Conservation (phyloP, 495 filamentous ascomycete species). For the Neurospora tetraspora region DNA sequence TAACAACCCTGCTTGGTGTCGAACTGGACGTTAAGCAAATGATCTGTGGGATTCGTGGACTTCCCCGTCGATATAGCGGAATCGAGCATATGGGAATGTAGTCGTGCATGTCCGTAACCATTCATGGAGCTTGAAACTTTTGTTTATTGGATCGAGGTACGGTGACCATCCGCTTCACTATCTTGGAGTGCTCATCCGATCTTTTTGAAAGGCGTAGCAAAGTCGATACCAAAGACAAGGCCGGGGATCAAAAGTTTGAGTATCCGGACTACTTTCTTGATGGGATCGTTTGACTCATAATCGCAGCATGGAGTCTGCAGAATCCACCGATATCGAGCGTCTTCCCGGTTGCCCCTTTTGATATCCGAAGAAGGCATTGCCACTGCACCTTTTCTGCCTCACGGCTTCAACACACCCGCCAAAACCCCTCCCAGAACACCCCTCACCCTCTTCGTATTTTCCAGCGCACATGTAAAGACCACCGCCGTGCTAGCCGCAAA, state of each 20-base stretch:
- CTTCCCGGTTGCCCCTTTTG: not conserved
- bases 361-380: not conserved
- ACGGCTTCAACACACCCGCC: slow-evolving; percentile 37
- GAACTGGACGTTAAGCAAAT: not conserved
- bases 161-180: not conserved
- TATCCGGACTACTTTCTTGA: not conserved
- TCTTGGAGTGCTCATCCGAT: not conserved
- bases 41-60: not conserved
- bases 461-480: slow-evolving; percentile 60
- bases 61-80: not conserved
- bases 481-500: slow-evolving; percentile 70
- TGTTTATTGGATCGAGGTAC: not conserved
- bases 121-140: not conserved
- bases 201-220: not conserved
- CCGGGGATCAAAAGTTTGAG: not conserved
- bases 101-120: not conserved
- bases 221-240: not conserved
- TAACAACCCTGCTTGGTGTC: not conserved
- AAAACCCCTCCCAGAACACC: slow-evolving; percentile 65
- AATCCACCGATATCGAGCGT: not conserved
- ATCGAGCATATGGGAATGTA: not conserved
- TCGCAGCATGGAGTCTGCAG: not conserved
- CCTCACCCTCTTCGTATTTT: slow-evolving; percentile 55
- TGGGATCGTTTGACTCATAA: not conserved
- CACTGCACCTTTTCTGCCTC: not conserved